Conservation (phyloP, 2,329 filamentous ascomycete genomes). For the Ramularia endophylla region DNA sequence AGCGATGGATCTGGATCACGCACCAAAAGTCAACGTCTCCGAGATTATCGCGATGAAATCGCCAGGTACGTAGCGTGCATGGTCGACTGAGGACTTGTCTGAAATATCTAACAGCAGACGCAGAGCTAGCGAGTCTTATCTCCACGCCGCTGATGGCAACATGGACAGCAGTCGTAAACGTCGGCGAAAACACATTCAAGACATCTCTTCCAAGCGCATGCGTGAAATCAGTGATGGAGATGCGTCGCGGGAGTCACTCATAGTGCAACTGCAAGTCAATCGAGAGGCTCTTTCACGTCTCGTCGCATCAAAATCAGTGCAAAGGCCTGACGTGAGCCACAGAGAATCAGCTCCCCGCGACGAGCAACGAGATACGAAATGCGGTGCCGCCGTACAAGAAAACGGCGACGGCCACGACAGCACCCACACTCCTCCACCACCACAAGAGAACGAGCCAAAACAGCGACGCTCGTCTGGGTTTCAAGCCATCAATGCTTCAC, state of each 20-base stretch:
- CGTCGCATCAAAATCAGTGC: too few species aligned
- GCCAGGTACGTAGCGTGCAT: not conserved
- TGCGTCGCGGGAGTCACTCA: not conserved
- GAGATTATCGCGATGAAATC: conserved; percentile 1
- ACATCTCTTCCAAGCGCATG: not conserved
- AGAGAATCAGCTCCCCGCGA: not conserved
- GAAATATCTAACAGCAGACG: not conserved
- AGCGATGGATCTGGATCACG: not conserved
- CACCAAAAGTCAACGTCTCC: conserved; percentile 1
- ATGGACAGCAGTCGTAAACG: not conserved
- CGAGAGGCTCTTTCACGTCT: not conserved
- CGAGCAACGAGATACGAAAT: not conserved
- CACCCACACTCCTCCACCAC: not conserved
- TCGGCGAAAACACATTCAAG: not conserved
- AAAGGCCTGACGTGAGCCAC: not conserved
- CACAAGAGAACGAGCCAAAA: not conserved
- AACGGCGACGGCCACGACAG: not conserved
- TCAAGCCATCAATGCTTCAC: not conserved
- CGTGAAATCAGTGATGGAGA: not conserved
- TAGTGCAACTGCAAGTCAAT: not conserved
- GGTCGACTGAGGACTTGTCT: not conserved
- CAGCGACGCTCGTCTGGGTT: not conserved
- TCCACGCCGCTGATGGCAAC: too few species aligned
- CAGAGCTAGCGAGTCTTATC: not conserved
- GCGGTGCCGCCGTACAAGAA: not conserved